Evolutionary conservation across 768 basidiomycete genomes (phyloP), one percentile per base, ranked within the genome.

Genomic region (Candolleomyces eurysporus): DNA sequence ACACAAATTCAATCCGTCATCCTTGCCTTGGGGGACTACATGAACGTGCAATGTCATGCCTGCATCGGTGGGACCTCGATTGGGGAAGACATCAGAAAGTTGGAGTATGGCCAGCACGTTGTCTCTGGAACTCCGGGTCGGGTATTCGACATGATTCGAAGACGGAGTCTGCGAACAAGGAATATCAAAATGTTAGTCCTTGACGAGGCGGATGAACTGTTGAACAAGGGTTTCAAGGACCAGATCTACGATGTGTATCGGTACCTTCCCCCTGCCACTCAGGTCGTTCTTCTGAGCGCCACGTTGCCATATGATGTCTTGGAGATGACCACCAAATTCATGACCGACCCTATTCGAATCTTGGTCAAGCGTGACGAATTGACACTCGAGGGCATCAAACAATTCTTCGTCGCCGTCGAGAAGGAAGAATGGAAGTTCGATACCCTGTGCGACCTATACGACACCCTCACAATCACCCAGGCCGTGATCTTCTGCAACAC

Each of bases 371-470:
- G 95, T 90, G 96, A 98, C 71, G 96, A 99, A 77, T 84, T 98
- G 83, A 97, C 96, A 56, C 82, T 98, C 60, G 96, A 99, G 70
- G 91, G 91, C 9, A 95, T 96, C 78, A 95, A 95, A 69, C 94
- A 96, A 73, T 96, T 96, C 79, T 95, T 95, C 81, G 93, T 99
- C 55, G 96, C 96, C 50, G 96, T 99, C 59, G 96, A 98, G 78
- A 97, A 98, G 79, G 96, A 99, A 76, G 96, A 99, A 72, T 98
- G 96, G 96, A 99, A 99, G 73, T 96, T 97, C 71, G 96, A 98
- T 76, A 98, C 96, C 0, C 83, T 99, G 36, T 97, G 92, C 72
- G 96, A 97, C 78, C 78, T 99, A 52, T 98, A 97, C 77, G 96
- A 98, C 75, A 98, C 96, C 31, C 87, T 99, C 66, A 98, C 96